Base-by-base conservation (phyloP, 768 basidiomycete species). In the Russula compacta region DNA sequence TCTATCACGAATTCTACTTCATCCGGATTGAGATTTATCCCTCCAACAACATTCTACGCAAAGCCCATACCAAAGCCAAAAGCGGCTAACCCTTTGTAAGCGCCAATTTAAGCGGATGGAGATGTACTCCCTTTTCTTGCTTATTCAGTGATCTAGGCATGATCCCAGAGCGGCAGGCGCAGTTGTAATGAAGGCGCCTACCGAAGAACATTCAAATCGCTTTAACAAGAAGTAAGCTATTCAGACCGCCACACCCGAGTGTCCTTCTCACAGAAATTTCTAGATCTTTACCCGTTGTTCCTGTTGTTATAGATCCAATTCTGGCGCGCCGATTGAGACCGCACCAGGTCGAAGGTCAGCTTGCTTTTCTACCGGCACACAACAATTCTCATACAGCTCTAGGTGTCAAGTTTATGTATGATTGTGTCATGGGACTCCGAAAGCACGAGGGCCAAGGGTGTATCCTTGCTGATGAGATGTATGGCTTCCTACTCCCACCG, bases 401-500 rank as follows among this genome's bases (percentile, higher is more conserved):
- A 87, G 87, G 91, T 35, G 80, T 92, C 38, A 81, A 83, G 70
- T 99, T 99, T 72, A 75, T 99, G 77, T 99, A 99, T 69, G 92
- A 95, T 69, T 92, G 87, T 68, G 89, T 95, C 17, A 98, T 98
- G 93, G 95, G 94, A 10, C 75, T 97, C 68, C 81, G 90, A 56
- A 89, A 85, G 71, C 90, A 92, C 63, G 92, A 95, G 72, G 89
- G 92, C 1, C 84, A 90, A 69, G 95, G 95, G 1, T 95, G 92
- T 67, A 97, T 99, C 65, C 80, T 99, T 38, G 97, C 95, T 2
- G 97, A 99, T 72, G 97, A 98, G 68, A 95, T 97, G 93, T 92
- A 64, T 38, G 72, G 54, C 50, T 12, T 24, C 40, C 38, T 32
- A 51, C 21, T 43, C 40, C 56, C 48, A 12, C 60, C 10, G 43